Evolutionary conservation across 805 yeast species (phyloP), one percentile per base, ranked within the genome.

Genomic region (Candida caryicola): DNA sequence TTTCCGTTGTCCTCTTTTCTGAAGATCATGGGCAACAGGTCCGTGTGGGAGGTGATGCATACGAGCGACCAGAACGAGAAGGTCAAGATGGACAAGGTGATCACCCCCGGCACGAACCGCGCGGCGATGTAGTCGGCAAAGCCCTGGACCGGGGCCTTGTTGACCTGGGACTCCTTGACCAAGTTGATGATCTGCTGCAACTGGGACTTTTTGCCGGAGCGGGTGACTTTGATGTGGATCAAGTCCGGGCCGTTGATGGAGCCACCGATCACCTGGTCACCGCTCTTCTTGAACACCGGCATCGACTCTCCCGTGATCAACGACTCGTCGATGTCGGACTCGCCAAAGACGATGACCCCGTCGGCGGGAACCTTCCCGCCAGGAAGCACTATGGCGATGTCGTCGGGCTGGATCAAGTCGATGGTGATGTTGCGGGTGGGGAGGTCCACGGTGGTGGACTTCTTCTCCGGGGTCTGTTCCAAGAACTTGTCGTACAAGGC

Each of bases 291-390:
- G 29, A 65, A 59, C 1, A 90, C 81, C 1, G 96, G 90, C 28
- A 77, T 55, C 0, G 95, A 77, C 62, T 93, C 99, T 34, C 99
- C 99, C 0, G 99, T 91, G 39, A 93, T 69, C 17, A 90, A 64
- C 2, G 96, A 82, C 61, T 93, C 99, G 54, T 90, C 91, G 23
- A 88, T 74, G 52, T 85, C 95, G 0, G 96, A 76, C 40, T 75
- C 76, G 5, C 99, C 99, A 46, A 71, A 70, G 1, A 84, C 62
- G 13, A 95, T 80, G 5, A 71, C 57, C 33, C 98, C 99, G 68
- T 93, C 99, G 1, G 96, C 89, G 1, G 98, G 96, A 3, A 93
- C 75, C 49, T 80, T 86, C 36, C 82, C 82, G 8, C 99, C 99
- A 0, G 98, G 95, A 32, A 79, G 69, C 2, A 93, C 73, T 13